Evolutionary conservation across 352 stramenopile species (phyloP).

Genomic region (Pythium pyrilobum): DNA sequence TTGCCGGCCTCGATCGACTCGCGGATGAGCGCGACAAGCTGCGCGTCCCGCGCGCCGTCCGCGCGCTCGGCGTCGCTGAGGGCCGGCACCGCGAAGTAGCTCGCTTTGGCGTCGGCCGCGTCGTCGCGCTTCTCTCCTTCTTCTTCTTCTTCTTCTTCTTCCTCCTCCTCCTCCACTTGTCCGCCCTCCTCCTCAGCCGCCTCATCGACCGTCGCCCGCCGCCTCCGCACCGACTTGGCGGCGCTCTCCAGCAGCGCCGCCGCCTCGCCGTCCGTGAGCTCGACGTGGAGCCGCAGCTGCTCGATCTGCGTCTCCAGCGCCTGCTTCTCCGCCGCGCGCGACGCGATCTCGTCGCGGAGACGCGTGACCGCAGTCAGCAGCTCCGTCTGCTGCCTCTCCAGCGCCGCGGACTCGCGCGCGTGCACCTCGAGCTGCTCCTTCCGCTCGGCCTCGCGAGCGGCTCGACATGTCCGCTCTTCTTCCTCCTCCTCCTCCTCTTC

Average conservation of each 20-base stretch:
- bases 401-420: constrained; percentile 2
- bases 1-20: constrained; percentile 59
- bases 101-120: constrained; percentile 11
- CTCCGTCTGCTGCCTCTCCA: constrained; percentile 12
- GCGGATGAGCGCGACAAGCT: constrained; percentile 37
- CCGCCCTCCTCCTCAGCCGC: constrained; percentile 21
- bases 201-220: not conserved
- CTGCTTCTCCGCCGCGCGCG: constrained; percentile 34
- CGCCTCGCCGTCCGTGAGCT: constrained; percentile 33
- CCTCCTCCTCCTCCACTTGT: not conserved
- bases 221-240: not conserved
- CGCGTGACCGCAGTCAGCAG: constrained; percentile 23
- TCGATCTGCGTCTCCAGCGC: constrained; percentile 59
- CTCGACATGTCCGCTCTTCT: not conserved
- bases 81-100: not conserved
- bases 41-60: constrained; percentile 40
- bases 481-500: not conserved
- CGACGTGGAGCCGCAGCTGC: constrained; percentile 46
- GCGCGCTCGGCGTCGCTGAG: constrained; percentile 19
- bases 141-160: constrained; percentile 25
- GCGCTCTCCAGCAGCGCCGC: constrained; percentile 5
- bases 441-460: not conserved
- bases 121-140: not conserved
- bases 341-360: constrained; percentile 35
- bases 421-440: constrained; percentile 21